Percentiles rank a stretch among this genome's conserved stretches.
phyloP scores from a whole-genome alignment of 805 yeast genomes.

The Starmerella potacharoeniae region DNA sequence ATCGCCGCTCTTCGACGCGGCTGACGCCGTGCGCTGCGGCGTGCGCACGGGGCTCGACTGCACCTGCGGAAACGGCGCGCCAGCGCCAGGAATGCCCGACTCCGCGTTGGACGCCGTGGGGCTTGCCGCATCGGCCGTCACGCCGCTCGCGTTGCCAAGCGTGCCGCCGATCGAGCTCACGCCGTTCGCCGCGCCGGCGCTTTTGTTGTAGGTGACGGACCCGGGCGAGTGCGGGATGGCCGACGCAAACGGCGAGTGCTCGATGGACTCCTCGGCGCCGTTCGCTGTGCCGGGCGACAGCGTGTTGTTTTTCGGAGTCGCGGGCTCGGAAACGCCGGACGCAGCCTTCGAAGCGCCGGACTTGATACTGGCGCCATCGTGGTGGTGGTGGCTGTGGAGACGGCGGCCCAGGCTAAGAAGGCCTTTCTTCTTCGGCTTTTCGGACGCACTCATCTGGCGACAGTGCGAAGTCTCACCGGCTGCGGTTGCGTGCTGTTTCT shows the following conservation, averaged over 20 bases:
- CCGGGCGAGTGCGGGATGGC: slow-evolving; percentile 3
- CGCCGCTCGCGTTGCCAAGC: background rate
- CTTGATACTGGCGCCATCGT: background rate
- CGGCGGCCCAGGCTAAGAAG: background rate
- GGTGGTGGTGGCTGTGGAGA: background rate
- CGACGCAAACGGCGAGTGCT: slow-evolving; percentile 1
- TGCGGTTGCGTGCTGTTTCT: no score
- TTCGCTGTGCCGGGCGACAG: background rate
- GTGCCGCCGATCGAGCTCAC: background rate
- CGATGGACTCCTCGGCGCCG: background rate
- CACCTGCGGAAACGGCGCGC: background rate
- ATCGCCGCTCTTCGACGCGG: background rate
- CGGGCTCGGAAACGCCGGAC: background rate
- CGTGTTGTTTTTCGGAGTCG: background rate
- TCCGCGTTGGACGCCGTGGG: background rate
- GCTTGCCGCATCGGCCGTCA: background rate
- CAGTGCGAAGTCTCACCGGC: no score
- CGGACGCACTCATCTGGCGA: background rate
- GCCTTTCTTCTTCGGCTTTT: background rate
- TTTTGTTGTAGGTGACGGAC: background rate
- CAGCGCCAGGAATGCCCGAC: background rate
- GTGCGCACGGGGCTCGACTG: background rate
- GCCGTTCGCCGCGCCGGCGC: no score
- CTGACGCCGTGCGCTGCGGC: background rate
- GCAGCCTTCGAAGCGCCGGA: background rate